A percentile compares a stretch with the other conserved stretches of the same genome.
Conservation (phyloP, 305 asterid genomes). For the Fraxinus dipetala region DNA sequence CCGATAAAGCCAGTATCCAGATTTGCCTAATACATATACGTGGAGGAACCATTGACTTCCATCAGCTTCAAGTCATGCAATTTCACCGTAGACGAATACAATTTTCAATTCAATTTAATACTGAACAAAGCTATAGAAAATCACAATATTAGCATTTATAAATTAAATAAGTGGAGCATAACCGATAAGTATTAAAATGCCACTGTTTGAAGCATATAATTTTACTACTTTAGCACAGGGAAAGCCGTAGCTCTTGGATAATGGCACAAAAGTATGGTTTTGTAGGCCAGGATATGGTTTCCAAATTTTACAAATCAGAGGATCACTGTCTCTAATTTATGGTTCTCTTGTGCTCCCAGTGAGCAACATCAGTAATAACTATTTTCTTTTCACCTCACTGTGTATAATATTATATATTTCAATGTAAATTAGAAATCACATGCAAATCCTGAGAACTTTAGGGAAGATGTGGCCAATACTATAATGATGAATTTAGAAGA, state of each 20-base stretch:
- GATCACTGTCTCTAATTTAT: not conserved
- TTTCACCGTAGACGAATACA: conserved; percentile 11
- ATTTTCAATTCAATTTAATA: conserved; percentile 1
- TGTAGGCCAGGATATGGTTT: not conserved
- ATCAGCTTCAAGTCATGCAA: conserved; percentile 8
- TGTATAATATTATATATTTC: not conserved
- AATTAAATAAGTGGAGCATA: not conserved
- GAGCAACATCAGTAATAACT: not conserved
- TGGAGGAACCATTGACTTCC: not conserved
- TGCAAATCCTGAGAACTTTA: not conserved
- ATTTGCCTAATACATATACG: conserved; percentile 10
- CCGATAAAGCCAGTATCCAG: not conserved
- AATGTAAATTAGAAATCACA: not conserved
- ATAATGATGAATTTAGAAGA: not conserved
- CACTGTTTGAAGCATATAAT: not conserved
- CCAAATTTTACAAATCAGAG: not conserved
- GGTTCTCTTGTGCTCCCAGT: not conserved
- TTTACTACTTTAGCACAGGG: not conserved
- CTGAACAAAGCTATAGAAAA: conserved; percentile 2
- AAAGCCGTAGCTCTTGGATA: not conserved
- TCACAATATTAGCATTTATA: not conserved
- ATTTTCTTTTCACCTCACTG: not conserved
- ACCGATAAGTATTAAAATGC: not conserved
- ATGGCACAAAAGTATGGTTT: not conserved
- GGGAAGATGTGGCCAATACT: not conserved